Base-by-base conservation (phyloP, 805 yeast species). In the Ogataea pilisensis region DNA sequence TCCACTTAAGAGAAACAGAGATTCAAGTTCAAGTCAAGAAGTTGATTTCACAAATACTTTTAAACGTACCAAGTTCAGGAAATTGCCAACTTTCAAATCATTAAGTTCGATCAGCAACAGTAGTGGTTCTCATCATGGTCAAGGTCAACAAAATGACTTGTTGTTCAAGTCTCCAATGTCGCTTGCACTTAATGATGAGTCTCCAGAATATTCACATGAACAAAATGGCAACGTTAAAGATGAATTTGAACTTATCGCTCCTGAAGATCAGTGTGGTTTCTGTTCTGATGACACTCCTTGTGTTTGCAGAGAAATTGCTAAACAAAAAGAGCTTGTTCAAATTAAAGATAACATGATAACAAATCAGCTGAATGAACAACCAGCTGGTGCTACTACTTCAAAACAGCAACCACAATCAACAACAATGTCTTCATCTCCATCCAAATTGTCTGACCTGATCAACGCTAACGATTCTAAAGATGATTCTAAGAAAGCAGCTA, bases 221-320 rank as follows among this genome's bases (percentile, higher is more conserved):
- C 35, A 42, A 21, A 41, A 50, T 41, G 45, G 42, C 8, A 48
- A 46, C 12, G 50, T 45, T 27, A 60, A 51, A 17, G 39, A 45
- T 44, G 76, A 72, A 37, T 63, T 63, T 29, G 73, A 76, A 1
- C 75, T 78, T 6, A 69, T 72, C n/a, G 44, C 59, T 1, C 59
- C 63, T 7, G 61, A 60, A 44, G 95, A 85, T 49, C 78, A 84
- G 43, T 91, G 98, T 63, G 98, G 98, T 0, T 90, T 91, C 62
- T 91, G 98, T 57, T 78, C 95, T 0, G 95, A 86, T 50, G 93
- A 81, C 50, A 81, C 95, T 0, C 90, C 95, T 2, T 91, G 98
- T 64, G 85, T 91, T 2, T 91, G 97, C 60, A 77, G 91, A 21
- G 96, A 88, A 51, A 85, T 78, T 14, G 81, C 79, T 2, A 68